Evolutionary conservation across 1,139 yeast species (phyloP).

Genomic region (Casaregolazyma suthepensis): DNA sequence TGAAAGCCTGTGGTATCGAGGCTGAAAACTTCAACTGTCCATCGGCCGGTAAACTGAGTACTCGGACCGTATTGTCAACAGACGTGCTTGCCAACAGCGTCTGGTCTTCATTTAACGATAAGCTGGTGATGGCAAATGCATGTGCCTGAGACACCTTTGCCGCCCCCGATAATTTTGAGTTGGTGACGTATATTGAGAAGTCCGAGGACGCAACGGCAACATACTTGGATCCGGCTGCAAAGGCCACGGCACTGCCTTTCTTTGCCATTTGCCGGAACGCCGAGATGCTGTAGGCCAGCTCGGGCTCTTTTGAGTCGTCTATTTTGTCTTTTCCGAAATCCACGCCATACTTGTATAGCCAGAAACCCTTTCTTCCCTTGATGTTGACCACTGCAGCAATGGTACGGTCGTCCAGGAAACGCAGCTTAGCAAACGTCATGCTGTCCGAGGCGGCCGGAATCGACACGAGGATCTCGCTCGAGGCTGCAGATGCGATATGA

Average conservation of each 20-base stretch:
- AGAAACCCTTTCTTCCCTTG: slow-evolving; percentile 27
- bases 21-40: slow-evolving; percentile 34
- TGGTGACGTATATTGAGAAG: slow-evolving; percentile 51
- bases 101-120: slow-evolving; percentile 67
- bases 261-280: slow-evolving; percentile 2
- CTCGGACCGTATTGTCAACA: slow-evolving; percentile 70
- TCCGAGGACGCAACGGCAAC: slow-evolving; percentile 75
- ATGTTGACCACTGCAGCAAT: slow-evolving; percentile 52
- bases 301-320: not conserved
- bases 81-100: slow-evolving; percentile 67
- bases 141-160: slow-evolving; percentile 56
- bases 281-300: not conserved
- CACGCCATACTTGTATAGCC: slow-evolving; percentile 38
- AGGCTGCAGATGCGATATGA: slow-evolving; percentile 18
- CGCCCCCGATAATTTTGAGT: slow-evolving; percentile 46
- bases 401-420: slow-evolving; percentile 49
- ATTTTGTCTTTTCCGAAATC: slow-evolving; percentile 2
- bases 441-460: slow-evolving; percentile 18
- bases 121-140: slow-evolving; percentile 71
- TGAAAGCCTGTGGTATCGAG: slow-evolving; percentile 38
- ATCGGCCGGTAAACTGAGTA: slow-evolving; percentile 51
- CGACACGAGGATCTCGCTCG: slow-evolving; percentile 20
- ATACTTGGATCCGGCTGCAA: slow-evolving; percentile 50
- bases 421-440: slow-evolving; percentile 48
- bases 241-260: slow-evolving; percentile 38